These are phyloP conservation scores for Penicillium sp. DNA, from an alignment of 2,329 filamentous ascomycete genomes.

Conservation along the genomic window DNA sequence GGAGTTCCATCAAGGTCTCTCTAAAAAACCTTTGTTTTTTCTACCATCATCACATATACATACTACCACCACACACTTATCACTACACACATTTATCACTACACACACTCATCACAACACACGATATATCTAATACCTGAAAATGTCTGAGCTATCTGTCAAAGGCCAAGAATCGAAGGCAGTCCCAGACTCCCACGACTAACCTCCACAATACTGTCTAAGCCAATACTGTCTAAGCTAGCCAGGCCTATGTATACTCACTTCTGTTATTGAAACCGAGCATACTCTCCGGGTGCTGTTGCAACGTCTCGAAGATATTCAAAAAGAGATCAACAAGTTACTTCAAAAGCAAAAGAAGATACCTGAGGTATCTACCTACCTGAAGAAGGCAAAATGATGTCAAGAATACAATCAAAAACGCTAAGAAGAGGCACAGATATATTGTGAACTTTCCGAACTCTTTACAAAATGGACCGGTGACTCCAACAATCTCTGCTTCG, in stretches of 20 bases:
- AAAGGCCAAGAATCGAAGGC: conserved; percentile 16
- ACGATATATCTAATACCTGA: neutral
- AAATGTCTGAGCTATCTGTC: conserved; percentile 19
- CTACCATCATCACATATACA: too few relatives aligned
- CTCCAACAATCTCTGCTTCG: too few relatives aligned
- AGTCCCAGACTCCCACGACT: conserved; percentile 14
- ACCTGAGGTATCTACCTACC: neutral
- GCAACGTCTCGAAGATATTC: neutral
- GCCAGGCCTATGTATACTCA: conserved; percentile 13
- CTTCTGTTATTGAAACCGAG: conserved; percentile 18
- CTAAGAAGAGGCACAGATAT: neutral
- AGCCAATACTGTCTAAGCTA: conserved; percentile 9
- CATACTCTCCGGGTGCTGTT: conserved; percentile 10
- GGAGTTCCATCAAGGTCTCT: too few relatives aligned
- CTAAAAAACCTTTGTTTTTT: too few relatives aligned
- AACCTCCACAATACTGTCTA: conserved; percentile 2
- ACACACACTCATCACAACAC: too few relatives aligned
- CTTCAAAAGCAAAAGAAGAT: neutral
- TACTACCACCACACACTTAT: too few relatives aligned
- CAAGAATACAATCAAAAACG: neutral
- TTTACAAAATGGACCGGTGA: too few relatives aligned
- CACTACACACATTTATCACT: too few relatives aligned
- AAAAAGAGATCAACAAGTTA: neutral
- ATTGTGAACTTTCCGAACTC: neutral
- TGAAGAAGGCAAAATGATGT: neutral